Percentiles rank a stretch among this genome's conserved stretches.
These are phyloP conservation scores for Saccharum spontaneum DNA, from an alignment of 176 grass and related monocot species.

Conservation along the genomic window DNA sequence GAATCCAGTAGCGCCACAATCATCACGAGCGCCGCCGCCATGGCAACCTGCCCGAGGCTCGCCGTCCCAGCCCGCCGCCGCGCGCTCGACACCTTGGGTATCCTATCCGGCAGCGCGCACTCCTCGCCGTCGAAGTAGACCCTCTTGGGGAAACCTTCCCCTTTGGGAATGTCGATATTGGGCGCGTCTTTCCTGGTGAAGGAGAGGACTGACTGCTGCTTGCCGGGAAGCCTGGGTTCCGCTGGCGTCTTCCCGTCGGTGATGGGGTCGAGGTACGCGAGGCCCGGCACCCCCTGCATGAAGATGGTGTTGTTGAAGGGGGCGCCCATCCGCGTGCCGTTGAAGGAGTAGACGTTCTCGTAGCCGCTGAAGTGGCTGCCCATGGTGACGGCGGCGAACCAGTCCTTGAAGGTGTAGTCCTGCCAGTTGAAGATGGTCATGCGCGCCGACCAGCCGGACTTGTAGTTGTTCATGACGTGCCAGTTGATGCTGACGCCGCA, in stretches of 20 bases:
- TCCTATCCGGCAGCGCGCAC: conserved; percentile 61
- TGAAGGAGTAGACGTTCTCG: conserved; percentile 97
- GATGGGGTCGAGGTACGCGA: conserved; percentile 53
- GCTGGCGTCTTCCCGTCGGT: conserved; percentile 43
- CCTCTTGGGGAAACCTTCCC: conserved; percentile 71
- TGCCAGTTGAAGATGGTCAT: conserved; percentile 96
- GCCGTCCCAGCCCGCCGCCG: background rate
- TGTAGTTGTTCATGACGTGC: conserved; percentile 83
- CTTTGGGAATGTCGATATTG: conserved; percentile 48
- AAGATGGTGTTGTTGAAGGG: conserved; percentile 68
- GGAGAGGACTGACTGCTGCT: conserved; percentile 83
- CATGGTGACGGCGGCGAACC: conserved; percentile 82
- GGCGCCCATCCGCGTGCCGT: conserved; percentile 50
- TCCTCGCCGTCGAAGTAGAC: conserved; percentile 89
- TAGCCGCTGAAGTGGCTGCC: conserved; percentile 55
- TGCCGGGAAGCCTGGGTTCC: conserved; percentile 57
- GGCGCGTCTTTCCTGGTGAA: conserved; percentile 65
- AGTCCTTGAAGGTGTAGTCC: conserved; percentile 91
- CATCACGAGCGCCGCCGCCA: conserved; percentile 22
- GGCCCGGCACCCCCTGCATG: conserved; percentile 73
- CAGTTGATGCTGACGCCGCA: conserved; percentile 95
- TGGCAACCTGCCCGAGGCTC: conserved; percentile 8
- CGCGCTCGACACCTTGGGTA: conserved; percentile 41
- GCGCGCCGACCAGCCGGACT: conserved; percentile 70
- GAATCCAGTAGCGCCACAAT: conserved; percentile 26